These are phyloP conservation scores for Triticum timopheevii DNA, from an alignment of 176 grass and related monocot species.

Conservation along the genomic window DNA sequence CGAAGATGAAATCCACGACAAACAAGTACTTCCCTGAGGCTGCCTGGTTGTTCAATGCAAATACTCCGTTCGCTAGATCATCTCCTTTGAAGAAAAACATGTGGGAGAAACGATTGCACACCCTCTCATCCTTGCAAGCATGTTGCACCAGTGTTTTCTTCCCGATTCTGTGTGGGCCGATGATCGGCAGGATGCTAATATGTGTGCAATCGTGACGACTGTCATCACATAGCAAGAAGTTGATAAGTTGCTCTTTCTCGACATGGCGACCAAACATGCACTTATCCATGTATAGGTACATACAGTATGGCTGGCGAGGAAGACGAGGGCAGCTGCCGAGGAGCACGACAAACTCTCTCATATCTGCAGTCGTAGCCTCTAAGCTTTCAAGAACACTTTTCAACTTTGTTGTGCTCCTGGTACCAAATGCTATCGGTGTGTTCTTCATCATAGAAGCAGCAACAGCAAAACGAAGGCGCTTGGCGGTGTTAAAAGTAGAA, in stretches of 20 bases:
- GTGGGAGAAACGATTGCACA: constrained; percentile 12
- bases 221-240: constrained; percentile 31
- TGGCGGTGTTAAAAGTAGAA: neutral
- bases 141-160: constrained; percentile 52
- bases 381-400: constrained; percentile 21
- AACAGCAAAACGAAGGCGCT: constrained; percentile 26
- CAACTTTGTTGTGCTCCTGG: neutral
- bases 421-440: neutral
- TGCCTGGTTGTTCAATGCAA: neutral
- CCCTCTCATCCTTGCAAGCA: constrained; percentile 43
- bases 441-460: neutral
- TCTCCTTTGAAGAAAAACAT: neutral
- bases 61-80: neutral
- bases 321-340: constrained; percentile 29
- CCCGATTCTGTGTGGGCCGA: constrained; percentile 33
- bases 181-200: constrained; percentile 33
- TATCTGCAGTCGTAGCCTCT: constrained; percentile 18
- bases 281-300: constrained; percentile 30
- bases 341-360: constrained; percentile 31
- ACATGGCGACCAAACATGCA: constrained; percentile 34
- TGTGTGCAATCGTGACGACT: neutral
- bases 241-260: constrained; percentile 37
- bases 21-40: constrained; percentile 29
- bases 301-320: constrained; percentile 5
- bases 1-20: constrained; percentile 9